Base-by-base conservation (phyloP, 345 rosid species). In the Laguncularia racemosa region DNA sequence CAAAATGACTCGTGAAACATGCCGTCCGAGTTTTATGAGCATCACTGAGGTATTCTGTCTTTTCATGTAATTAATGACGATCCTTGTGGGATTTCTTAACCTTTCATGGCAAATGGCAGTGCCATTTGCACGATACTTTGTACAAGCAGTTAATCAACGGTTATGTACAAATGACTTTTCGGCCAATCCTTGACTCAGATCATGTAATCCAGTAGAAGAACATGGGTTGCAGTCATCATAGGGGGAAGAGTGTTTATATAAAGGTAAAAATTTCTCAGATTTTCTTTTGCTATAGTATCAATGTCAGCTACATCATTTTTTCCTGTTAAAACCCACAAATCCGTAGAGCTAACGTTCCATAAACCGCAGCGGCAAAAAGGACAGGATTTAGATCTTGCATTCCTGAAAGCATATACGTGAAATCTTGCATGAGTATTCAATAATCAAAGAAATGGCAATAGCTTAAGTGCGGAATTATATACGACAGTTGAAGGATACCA, bases 291-390 rank as follows among this genome's bases (percentile, higher is more conserved):
- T 20, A 83, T 62, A 43, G 81, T 63, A 38, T 44, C 68, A 26
- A 60, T 45, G 56, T 83, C 85, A 14, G 76, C 62, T 52, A 69
- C 61, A 15, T 86, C 90, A 0, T 45, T 52, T 53, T 63, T 64
- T 43, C 71, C 65, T 12, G 74, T 71, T 7, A 81, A 78, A 62
- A 78, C 81, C 95, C 90, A 79, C 28, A 83, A 67, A 66, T 86
- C 95, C 48, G 58, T 50, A 16, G 82, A 74, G 54, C 66, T 71
- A 54, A 81, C 81, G 64, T 79, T 73, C 60, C 70, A 67, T 17
- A 82, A 73, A 77, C 84, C 70, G 59, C 86, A 78, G 0, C 90
- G 88, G 60, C 90, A 79, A 62, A 79, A 86, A 8, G 95, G 88
- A 60, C 85, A 86, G 64, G 90, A 83, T 64, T 81, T 73, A 21